Base-by-base conservation (phyloP, 108 stramenopile species). In the Nannochloropsis granulata region DNA sequence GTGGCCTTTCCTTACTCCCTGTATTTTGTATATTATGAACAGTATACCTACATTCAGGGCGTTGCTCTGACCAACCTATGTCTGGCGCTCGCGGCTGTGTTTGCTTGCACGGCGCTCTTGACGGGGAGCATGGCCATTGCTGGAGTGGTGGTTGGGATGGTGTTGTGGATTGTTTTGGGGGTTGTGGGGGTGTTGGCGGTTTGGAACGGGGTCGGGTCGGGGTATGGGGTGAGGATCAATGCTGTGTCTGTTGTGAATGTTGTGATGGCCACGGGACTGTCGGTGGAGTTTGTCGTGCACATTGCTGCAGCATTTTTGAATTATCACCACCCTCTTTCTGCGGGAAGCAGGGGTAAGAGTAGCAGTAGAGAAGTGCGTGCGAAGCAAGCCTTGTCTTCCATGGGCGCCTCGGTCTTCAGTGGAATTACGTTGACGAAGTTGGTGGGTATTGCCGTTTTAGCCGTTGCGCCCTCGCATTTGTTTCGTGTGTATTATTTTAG, bases 371-470 rank as follows among this genome's bases (percentile, higher is more conserved):
- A 89, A 84, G 86, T 85, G 80, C 86, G 89, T 11, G 90, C 90
- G n/a, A 43, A 26, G 34, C 44, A 43, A n/a, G 90, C 90, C 21
- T 45, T 90, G 81, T 81, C 46, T 23, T 44, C 43, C 34, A 89
- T 87, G 86, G 90, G 90, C 16, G 43, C 83, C 78, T 84, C 78
- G 24, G 90, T 90, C 80, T 25, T 90, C 21, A 87, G 85, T 25
- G 90, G 90, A 12, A 90, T 90, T 45, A 90, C 90, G 14, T 81
- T 90, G 24, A 90, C 90, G 34, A 90, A 90, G 87, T 81, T 89
- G 24, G 90, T 90, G 24, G 90, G 90, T 13, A 86, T 90, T 23
- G 44, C 83, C 12, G 90, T 90, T 19, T 45, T 90, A 14, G 86
- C 86, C 14, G 84, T 89, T 24, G 90, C 90, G 19, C 90, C 90